phyloP scores from a whole-genome alignment of 129 eudicot genomes.

The carrot (Daucus carota) region DH1_v3.0 NC_030388.2:22679501-22680000 shows the following conservation, averaged over 20 bases:
- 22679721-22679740: neutral
- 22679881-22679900: constrained; percentile 24
- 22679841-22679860: neutral
- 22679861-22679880: constrained; percentile 18
- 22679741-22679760: neutral
- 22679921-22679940: constrained; percentile 24
- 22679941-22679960: constrained; percentile 33
- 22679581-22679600: neutral
- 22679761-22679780: neutral
- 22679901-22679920: constrained; percentile 32
- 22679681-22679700: neutral
- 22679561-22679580: constrained; percentile 10
- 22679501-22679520: neutral
- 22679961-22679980: constrained; percentile 14
- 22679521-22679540: neutral
- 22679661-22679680: neutral
- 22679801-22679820: neutral
- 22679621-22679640: constrained; percentile 15
- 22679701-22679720: too few species aligned
- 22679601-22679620: constrained; percentile 8
- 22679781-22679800: neutral
- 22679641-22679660: neutral
- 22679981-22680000: neutral
- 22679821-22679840: neutral
- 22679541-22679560: neutral